Conservation (phyloP, 345 rosid species). For the Lepidium didymum region DNA sequence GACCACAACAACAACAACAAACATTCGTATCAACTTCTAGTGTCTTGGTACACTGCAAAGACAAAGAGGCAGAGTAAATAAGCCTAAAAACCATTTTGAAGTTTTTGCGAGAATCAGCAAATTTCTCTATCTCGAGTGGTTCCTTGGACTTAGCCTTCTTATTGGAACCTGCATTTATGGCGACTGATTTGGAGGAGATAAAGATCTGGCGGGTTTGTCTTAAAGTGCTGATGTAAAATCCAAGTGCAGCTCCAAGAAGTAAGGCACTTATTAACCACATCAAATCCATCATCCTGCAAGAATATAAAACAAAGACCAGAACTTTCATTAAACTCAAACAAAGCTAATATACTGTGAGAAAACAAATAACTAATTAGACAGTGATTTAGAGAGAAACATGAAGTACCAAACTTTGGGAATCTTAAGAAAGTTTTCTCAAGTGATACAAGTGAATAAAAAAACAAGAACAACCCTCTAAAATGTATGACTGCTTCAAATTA, state of each 20-base stretch:
- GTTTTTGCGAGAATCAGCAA: constrained; percentile 65
- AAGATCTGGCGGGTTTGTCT: constrained; percentile 34
- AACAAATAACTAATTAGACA: neutral
- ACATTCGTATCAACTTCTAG: neutral
- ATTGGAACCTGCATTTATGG: constrained; percentile 8
- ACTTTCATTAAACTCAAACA: neutral
- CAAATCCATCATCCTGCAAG: constrained; percentile 41
- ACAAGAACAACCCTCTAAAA: neutral
- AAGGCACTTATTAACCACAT: constrained; percentile 61
- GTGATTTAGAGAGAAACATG: neutral
- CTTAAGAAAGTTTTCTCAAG: neutral
- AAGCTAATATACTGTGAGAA: neutral
- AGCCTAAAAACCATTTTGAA: constrained; percentile 70
- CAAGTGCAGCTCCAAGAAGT: constrained; percentile 72
- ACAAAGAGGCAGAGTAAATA: neutral
- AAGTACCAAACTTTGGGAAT: neutral
- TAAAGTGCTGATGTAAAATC: constrained; percentile 57
- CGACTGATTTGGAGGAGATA: constrained; percentile 27
- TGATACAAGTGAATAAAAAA: neutral
- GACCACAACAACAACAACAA: neutral
- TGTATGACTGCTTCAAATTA: neutral
- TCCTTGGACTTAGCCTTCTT: constrained; percentile 49
- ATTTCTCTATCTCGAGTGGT: constrained; percentile 72
- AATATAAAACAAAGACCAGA: neutral
- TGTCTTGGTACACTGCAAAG: neutral